Percentiles rank a stretch among this genome's conserved stretches.
These are phyloP conservation scores for Ceratobasidium sp. DNA, from an alignment of 1,284 basidiomycete genomes.

Conservation along the genomic window DNA sequence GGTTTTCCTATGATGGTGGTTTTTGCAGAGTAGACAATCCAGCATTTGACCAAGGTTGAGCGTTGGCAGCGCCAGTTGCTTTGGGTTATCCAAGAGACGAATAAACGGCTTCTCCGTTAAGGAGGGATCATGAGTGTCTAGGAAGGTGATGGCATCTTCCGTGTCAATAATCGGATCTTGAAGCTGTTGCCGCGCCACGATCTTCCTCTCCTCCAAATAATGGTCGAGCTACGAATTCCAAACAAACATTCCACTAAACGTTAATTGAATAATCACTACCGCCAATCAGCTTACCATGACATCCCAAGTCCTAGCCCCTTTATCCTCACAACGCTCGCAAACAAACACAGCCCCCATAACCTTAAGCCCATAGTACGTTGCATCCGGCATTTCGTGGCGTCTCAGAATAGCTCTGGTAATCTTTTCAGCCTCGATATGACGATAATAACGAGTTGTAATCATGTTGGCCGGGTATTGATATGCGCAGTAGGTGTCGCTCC, in stretches of 20 bases:
- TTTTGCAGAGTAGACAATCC: too few relatives aligned
- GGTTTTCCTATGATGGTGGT: too few relatives aligned
- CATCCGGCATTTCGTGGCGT: not conserved
- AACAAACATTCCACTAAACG: too few relatives aligned
- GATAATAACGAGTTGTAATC: not conserved
- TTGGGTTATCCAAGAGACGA: not conserved
- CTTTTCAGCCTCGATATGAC: constrained; percentile 1
- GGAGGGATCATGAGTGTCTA: not conserved
- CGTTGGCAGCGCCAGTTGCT: not conserved
- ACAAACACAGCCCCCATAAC: not conserved
- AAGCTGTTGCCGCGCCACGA: not conserved
- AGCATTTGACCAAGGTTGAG: too few relatives aligned
- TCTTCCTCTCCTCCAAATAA: not conserved
- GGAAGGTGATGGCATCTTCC: not conserved
- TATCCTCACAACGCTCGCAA: not conserved
- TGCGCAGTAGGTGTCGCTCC: too few relatives aligned
- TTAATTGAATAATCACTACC: too few relatives aligned
- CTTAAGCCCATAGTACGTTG: not conserved
- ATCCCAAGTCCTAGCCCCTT: constrained; percentile 7
- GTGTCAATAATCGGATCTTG: not conserved
- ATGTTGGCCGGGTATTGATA: too few relatives aligned
- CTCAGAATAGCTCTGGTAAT: not conserved
- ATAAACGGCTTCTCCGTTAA: not conserved
- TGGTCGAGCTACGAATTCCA: not conserved
- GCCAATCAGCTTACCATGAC: not conserved